These are phyloP conservation scores for Pichia sp. DNA, from an alignment of 1,139 yeast genomes.

Conservation along the genomic window DNA sequence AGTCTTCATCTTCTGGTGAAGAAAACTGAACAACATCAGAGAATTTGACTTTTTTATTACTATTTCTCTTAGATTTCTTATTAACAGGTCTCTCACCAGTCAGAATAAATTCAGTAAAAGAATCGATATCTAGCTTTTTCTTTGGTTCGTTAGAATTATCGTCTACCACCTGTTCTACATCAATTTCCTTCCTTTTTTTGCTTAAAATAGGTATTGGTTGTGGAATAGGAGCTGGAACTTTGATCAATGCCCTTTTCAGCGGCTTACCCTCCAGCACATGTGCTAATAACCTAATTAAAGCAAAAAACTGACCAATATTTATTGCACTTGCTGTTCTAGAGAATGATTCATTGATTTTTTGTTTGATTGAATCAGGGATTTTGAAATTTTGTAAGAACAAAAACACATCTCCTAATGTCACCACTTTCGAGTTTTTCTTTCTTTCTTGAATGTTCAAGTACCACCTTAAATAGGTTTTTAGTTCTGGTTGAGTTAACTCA, in stretches of 20 bases:
- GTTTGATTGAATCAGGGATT: conserved; percentile 37
- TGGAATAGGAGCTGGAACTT: conserved; percentile 51
- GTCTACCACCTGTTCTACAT: conserved; percentile 21
- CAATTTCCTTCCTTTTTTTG: conserved; percentile 36
- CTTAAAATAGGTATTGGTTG: conserved; percentile 62
- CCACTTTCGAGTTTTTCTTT: conserved; percentile 38
- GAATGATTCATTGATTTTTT: conserved; percentile 44
- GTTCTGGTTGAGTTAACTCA: conserved; percentile 57
- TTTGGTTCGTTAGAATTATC: conserved; percentile 16
- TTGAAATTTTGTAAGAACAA: conserved; percentile 55
- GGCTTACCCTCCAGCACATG: conserved; percentile 43
- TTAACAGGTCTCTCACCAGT: conserved; percentile 60
- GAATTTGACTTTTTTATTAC: conserved; percentile 57
- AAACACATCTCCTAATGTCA: conserved; percentile 56
- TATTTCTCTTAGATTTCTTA: conserved; percentile 17
- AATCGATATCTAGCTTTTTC: conserved; percentile 53
- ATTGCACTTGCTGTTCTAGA: conserved; percentile 36
- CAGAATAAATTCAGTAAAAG: conserved; percentile 64
- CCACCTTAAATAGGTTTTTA: conserved; percentile 71
- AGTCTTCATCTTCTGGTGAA: conserved; percentile 20
- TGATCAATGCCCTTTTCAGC: conserved; percentile 47
- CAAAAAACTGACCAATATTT: conserved; percentile 72
- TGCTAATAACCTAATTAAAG: conserved; percentile 56
- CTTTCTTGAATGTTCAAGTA: conserved; percentile 62
- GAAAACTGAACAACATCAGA: conserved; percentile 50